Percentiles rank a stretch among this genome's conserved stretches.
Conservation (phyloP, 2,329 filamentous ascomycete species). For the Teratosphaeria gauchensis region DNA sequence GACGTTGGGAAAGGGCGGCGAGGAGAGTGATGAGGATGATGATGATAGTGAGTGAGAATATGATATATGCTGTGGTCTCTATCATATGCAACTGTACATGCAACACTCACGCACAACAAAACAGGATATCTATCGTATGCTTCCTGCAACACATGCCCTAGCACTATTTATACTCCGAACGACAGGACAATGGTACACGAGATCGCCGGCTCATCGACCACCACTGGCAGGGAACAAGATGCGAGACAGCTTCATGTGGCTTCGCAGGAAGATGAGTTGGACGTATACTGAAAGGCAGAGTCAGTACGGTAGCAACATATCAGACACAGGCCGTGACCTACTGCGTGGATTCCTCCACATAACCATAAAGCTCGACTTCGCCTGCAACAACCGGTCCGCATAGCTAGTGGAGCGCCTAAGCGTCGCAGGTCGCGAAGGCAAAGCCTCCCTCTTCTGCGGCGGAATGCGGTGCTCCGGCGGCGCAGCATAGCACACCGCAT, state of each 20-base stretch:
- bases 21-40: constrained; percentile 7
- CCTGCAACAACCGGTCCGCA: neutral
- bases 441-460: neutral
- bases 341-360: neutral
- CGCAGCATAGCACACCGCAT: neutral
- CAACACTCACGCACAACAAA: too few species aligned
- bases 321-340: neutral
- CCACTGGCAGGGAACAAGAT: neutral
- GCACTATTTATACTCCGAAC: neutral
- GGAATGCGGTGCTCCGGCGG: neutral
- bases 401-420: neutral
- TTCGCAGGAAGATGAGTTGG: neutral
- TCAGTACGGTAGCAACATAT: neutral
- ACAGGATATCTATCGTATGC: neutral
- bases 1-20: neutral
- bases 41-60: neutral
- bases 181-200: neutral
- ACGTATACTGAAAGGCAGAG: neutral
- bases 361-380: neutral
- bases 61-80: neutral
- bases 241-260: neutral
- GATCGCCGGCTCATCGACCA: neutral
- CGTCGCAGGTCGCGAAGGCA: neutral
- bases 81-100: neutral
- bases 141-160: neutral